Base-by-base conservation (phyloP, 495 filamentous ascomycete genomes). In the Aspergillus sclerotioniger region DNA sequence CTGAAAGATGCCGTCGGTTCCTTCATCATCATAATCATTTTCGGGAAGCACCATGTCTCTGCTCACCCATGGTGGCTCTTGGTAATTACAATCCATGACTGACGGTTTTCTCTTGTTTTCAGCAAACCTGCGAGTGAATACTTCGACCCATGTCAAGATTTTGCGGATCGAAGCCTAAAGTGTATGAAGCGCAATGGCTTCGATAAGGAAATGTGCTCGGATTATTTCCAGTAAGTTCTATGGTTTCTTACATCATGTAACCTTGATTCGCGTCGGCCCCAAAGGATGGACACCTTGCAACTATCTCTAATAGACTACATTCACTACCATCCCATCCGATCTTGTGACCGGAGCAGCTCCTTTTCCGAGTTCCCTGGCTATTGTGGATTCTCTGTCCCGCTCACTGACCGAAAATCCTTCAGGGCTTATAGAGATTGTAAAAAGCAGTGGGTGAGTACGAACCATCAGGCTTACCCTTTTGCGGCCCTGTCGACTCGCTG, bases 371-470 rank as follows among this genome's bases (percentile, higher is more conserved):
- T 48, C 6, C 44, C 45, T 53, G 1, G n/a, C 20, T 25, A 9
- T 13, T 20, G 6, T 37, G 31, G 29, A 32, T 4, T 53, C 28
- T 50, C 32, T 52, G 75, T 15, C 33, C 43, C 45, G 32, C 6
- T 8, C 54, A 31, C 49, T 66, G 25, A 65, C 37, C 8, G n/a
- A 33, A 25, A 28, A 32, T 2, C 25, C 16, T 47, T 7, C 17
- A 96, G 91, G 72, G 91, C 92, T 54, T 96, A 96, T 72, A 84
- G 91, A 60, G 91, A 95, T 61, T 96, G 92, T 73, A 96, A 96
- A 71, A 92, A 92, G 76, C 79, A 87, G 76, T 96, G 91, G 91
- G 90, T 93, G 82, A 71, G 88, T 76, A 8, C 12, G 29, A 16
- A 43, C 48, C 53, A 3, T 35, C 10, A 19, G 4, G 25, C 28